These are phyloP conservation scores for Ramichloridium luteum DNA, from an alignment of 2,329 filamentous ascomycete genomes.

Conservation along the genomic window DNA sequence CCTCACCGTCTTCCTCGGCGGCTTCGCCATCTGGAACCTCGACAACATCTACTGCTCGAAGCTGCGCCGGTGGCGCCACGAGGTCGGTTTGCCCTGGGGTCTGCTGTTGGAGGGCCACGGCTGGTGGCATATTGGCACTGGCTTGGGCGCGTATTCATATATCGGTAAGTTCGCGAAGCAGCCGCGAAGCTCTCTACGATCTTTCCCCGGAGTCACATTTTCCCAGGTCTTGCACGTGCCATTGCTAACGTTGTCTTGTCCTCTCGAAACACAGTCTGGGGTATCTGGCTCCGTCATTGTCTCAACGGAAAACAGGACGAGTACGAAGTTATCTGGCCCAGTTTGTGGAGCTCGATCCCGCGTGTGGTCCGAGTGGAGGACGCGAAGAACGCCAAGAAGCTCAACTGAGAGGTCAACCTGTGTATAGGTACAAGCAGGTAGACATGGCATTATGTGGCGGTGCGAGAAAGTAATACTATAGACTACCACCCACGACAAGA, in stretches of 20 bases:
- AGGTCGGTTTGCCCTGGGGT: constrained; percentile 67
- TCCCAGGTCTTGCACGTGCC: neutral
- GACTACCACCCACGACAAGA: too few species aligned
- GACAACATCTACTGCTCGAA: constrained; percentile 65
- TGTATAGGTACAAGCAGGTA: too few species aligned
- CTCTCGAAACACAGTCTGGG: constrained; percentile 43
- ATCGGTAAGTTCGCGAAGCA: constrained; percentile 33
- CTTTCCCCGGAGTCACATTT: neutral
- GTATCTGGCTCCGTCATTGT: constrained; percentile 67
- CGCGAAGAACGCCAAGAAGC: too few species aligned
- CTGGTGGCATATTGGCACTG: constrained; percentile 73
- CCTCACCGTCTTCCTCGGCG: constrained; percentile 57
- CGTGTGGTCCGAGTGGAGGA: constrained; percentile 31
- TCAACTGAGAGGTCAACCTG: too few species aligned
- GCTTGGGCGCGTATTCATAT: constrained; percentile 73
- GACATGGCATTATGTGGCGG: too few species aligned
- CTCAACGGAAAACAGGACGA: constrained; percentile 61
- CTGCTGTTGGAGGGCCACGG: constrained; percentile 59
- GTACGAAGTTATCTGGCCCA: constrained; percentile 59
- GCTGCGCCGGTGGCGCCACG: constrained; percentile 52
- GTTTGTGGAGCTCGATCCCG: constrained; percentile 43
- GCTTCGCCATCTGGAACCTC: constrained; percentile 65
- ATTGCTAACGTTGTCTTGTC: neutral
- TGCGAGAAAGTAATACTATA: too few species aligned
- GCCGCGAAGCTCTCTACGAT: neutral